Base-by-base conservation (phyloP, 176 grass and related monocot genomes). In the Lolium multiflorum region DNA sequence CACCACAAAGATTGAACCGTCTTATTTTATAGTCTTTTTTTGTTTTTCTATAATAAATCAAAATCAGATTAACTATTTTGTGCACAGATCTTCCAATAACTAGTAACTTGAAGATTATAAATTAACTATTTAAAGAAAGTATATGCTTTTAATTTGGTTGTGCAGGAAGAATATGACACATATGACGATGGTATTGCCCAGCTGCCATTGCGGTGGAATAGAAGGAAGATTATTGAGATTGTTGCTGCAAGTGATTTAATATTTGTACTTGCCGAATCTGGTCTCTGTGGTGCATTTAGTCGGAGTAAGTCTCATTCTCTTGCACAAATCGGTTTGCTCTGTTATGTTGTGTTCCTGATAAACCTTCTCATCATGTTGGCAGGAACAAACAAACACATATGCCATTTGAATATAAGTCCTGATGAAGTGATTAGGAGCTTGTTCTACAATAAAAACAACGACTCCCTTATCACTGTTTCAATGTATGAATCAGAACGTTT, bases 211-310 rank as follows among this genome's bases (percentile, higher is more conserved):
- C 78, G 87, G 62, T 88, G 91, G 88, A 92, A 60, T 75, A 90
- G 93, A 88, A 92, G 88, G 56, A 95, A 90, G 73, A 95, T 95
- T 66, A 86, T 95, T 75, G 93, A 95, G 83, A 92, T 95, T 87
- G 93, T 95, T 88, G 90, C 93, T 84, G 90, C 90, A 84, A 92
- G 92, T 60, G 90, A 95, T 90, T 81, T 92, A 58, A 95, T 95
- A 81, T 95, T 95, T 90, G 88, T 85, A 74, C 88, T 95, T 62
- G 56, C 93, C 17, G 88, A 95, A 59, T 95, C 90, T 76, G 93
- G 93, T 69, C 86, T 95, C 49, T 92, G 88, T 24, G 93, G 90
- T 78, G 90, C 93, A 90, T 95, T 95, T 79, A 90, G 82, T 85
- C 88, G 90, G 11, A 90, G 93, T 92, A 89, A 90, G 83, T 38